Evolutionary conservation across 176 grass and related monocot species (phyloP).

Genomic region (Olyra latifolia): DNA sequence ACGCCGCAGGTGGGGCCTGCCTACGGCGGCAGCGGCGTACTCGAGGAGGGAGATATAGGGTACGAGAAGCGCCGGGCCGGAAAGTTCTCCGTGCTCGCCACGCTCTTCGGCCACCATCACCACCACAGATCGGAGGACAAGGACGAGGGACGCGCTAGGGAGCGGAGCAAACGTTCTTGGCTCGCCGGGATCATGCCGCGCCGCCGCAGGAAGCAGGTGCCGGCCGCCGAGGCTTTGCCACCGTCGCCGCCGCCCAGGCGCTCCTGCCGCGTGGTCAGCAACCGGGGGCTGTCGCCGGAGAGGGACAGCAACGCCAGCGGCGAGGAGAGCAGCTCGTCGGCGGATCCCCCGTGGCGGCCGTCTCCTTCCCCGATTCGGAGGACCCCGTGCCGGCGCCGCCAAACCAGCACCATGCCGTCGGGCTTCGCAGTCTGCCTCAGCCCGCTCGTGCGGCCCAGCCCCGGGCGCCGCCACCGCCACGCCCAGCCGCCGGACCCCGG

Average conservation of each 20-base stretch:
- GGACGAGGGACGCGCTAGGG: neutral
- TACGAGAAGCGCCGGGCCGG: slow-evolving; percentile 37
- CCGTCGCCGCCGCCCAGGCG: slow-evolving; percentile 13
- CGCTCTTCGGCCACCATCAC: slow-evolving; percentile 58
- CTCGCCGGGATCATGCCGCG: slow-evolving; percentile 59
- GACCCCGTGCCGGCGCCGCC: slow-evolving; percentile 36
- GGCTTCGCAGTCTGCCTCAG: slow-evolving; percentile 83
- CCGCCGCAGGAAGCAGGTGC: slow-evolving; percentile 43
- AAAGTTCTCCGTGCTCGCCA: slow-evolving; percentile 66
- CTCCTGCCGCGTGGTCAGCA: slow-evolving; percentile 47
- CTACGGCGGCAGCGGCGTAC: slow-evolving; percentile 19
- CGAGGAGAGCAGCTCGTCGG: slow-evolving; percentile 47
- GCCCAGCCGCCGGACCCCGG: slow-evolving; percentile 40
- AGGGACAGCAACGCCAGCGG: slow-evolving; percentile 21
- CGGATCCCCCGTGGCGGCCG: slow-evolving; percentile 57
- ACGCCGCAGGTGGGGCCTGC: slow-evolving; percentile 79
- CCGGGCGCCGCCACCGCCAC: slow-evolving; percentile 41
- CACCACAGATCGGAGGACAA: slow-evolving; percentile 32
- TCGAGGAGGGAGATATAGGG: slow-evolving; percentile 49
- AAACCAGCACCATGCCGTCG: slow-evolving; percentile 33
- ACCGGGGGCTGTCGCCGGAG: slow-evolving; percentile 64
- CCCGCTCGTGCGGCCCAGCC: slow-evolving; percentile 79
- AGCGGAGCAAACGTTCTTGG: slow-evolving; percentile 59
- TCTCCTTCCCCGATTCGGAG: slow-evolving; percentile 65
- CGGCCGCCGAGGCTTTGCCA: neutral